Conservation (phyloP, 306 rosid genomes). For the Quercus berberidifolia region DNA sequence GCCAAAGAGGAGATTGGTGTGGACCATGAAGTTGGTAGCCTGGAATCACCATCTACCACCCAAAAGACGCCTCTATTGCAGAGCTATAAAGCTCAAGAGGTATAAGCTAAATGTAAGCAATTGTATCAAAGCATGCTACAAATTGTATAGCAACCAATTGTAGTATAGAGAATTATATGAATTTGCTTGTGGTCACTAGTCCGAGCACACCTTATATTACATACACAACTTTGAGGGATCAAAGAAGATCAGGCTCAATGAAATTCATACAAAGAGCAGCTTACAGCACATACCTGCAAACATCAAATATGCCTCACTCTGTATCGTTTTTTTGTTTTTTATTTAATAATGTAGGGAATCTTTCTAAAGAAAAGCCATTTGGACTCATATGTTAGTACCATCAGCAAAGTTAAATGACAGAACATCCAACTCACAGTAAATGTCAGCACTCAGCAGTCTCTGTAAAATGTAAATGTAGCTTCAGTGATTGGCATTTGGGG, state of each 20-base stretch:
- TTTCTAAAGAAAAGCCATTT: no score
- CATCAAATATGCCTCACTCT: background rate
- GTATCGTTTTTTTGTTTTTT: background rate
- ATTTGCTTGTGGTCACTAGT: background rate
- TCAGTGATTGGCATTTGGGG: background rate
- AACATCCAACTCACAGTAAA: background rate
- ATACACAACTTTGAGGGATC: background rate
- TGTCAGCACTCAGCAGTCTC: background rate
- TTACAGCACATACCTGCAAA: background rate
- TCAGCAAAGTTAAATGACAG: background rate
- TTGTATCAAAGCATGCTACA: background rate
- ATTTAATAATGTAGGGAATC: no score
- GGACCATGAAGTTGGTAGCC: conserved; percentile 22
- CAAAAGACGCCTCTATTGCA: conserved; percentile 61
- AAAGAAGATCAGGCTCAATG: background rate
- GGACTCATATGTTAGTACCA: no score
- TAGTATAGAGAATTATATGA: background rate
- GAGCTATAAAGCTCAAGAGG: conserved; percentile 25
- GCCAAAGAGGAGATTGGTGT: conserved; percentile 49
- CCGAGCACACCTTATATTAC: background rate
- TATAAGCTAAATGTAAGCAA: conserved; percentile 11
- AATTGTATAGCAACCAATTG: background rate
- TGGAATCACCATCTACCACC: conserved; percentile 34
- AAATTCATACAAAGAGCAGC: background rate
- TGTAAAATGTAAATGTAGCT: background rate